These are phyloP conservation scores for Penicillium psychrofluorescens DNA, from an alignment of 495 filamentous ascomycete genomes.

Conservation along the genomic window DNA sequence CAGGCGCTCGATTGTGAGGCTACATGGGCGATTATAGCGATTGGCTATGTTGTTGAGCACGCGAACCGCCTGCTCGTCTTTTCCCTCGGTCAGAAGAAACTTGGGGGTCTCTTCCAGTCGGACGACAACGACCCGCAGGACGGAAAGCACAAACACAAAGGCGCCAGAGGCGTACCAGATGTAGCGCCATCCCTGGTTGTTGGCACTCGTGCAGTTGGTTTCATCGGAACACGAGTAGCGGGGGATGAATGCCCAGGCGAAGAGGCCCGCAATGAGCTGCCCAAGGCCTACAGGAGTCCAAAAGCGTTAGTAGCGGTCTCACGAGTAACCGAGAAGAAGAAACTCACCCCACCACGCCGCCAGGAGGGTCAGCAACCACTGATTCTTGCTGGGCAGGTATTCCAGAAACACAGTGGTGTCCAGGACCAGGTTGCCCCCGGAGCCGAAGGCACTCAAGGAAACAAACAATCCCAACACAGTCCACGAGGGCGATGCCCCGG, in stretches of 20 bases:
- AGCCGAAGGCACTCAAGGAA: slow-evolving; percentile 40
- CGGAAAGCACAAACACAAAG: slow-evolving; percentile 58
- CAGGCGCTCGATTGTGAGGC: slow-evolving; percentile 55
- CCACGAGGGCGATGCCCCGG: slow-evolving; percentile 43
- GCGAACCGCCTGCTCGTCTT: slow-evolving; percentile 53
- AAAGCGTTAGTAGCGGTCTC: background rate
- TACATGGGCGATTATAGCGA: slow-evolving; percentile 56
- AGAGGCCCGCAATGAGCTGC: slow-evolving; percentile 24
- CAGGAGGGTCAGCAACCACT: slow-evolving; percentile 43
- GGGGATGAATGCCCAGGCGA: slow-evolving; percentile 43
- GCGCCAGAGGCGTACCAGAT: slow-evolving; percentile 52
- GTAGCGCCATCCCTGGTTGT: slow-evolving; percentile 52
- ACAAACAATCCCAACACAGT: slow-evolving; percentile 40
- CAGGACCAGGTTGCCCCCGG: slow-evolving; percentile 61
- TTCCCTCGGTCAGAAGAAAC: slow-evolving; percentile 57
- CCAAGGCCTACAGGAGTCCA: slow-evolving; percentile 8
- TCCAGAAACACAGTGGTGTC: slow-evolving; percentile 58
- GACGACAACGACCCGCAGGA: slow-evolving; percentile 61
- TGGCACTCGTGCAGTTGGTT: slow-evolving; percentile 31
- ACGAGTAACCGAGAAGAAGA: background rate
- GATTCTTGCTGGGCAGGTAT: slow-evolving; percentile 37
- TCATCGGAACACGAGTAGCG: slow-evolving; percentile 28
- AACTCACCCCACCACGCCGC: slow-evolving; percentile 42
- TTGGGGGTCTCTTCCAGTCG: slow-evolving; percentile 66
- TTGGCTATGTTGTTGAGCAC: slow-evolving; percentile 54